Conservation (phyloP, 768 basidiomycete genomes). For the Butyriboletus loyo region DNA sequence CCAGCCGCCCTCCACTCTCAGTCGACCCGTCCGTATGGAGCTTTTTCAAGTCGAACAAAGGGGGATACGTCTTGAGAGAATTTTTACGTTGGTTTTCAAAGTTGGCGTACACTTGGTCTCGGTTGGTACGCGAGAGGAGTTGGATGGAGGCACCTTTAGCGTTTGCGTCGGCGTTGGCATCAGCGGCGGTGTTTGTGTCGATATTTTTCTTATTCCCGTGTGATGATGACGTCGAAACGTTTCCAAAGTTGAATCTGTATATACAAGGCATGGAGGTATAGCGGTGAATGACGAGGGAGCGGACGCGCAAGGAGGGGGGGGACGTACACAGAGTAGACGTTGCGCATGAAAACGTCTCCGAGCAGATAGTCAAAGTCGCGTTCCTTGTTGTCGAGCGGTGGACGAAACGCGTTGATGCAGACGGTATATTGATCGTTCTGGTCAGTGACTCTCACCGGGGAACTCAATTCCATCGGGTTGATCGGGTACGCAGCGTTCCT, state of each 20-base stretch:
- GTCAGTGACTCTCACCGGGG: slow-evolving; percentile 24
- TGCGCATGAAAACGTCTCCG: slow-evolving; percentile 45
- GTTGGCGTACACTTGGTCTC: slow-evolving; percentile 32
- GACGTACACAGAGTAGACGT: slow-evolving; percentile 43
- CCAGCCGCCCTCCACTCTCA: slow-evolving; percentile 18
- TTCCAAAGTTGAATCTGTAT: slow-evolving; percentile 44
- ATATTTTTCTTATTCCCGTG: not conserved
- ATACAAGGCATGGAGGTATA: not conserved
- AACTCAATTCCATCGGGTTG: slow-evolving; percentile 44
- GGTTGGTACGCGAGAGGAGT: slow-evolving; percentile 37
- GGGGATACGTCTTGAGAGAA: slow-evolving; percentile 16
- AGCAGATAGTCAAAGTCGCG: slow-evolving; percentile 39
- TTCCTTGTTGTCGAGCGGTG: slow-evolving; percentile 23
- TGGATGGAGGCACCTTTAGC: slow-evolving; percentile 38
- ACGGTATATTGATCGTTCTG: slow-evolving; percentile 36
- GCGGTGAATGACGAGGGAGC: not conserved
- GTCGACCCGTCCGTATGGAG: slow-evolving; percentile 21
- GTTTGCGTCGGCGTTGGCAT: slow-evolving; percentile 1
- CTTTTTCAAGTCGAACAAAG: slow-evolving; percentile 23
- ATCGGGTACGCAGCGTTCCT: slow-evolving; percentile 36
- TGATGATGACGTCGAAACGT: slow-evolving; percentile 10
- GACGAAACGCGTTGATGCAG: slow-evolving; percentile 36
- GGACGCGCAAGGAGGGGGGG: not conserved
- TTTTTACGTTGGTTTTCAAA: slow-evolving; percentile 16
- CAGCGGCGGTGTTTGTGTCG: not conserved